Evolutionary conservation across 805 yeast species (phyloP).

Genomic region (Pichia gijzeniarum): DNA sequence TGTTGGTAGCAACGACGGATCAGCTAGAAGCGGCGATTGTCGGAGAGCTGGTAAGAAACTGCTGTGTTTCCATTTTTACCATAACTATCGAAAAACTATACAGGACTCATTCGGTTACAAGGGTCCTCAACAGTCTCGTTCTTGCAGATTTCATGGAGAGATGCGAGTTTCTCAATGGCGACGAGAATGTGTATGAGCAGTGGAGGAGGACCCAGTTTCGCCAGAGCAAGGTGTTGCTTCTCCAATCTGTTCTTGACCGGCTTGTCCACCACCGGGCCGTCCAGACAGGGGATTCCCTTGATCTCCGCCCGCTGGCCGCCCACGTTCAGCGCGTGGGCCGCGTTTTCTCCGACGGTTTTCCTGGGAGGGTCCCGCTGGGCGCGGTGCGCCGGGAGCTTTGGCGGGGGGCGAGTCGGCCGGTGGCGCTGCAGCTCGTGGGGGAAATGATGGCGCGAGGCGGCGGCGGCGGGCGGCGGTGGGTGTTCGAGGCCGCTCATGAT

Average conservation of each 20-base stretch:
- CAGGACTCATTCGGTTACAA: not conserved
- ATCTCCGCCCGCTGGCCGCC: not conserved
- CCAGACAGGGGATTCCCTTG: not conserved
- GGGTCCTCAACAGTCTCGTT: not conserved
- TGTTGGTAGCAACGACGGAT: not conserved
- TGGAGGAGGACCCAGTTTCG: not conserved
- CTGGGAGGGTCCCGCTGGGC: not conserved
- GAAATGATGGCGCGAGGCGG: conserved; percentile 1
- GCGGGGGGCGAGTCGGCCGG: conserved; percentile 1
- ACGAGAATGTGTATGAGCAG: not conserved
- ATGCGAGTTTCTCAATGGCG: not conserved
- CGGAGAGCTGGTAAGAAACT: not conserved
- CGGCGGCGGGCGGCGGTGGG: conserved; percentile 1
- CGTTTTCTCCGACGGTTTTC: not conserved
- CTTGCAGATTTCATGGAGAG: not conserved
- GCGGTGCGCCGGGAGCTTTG: not conserved
- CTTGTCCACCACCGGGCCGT: conserved; percentile 5
- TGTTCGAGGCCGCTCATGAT: not conserved
- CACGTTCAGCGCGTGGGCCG: not conserved
- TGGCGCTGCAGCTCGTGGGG: not conserved
- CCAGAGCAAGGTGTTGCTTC: not conserved
- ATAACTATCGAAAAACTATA: not conserved
- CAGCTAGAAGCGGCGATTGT: not conserved
- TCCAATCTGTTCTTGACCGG: conserved; percentile 19
- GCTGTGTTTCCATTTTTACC: too few species aligned